A percentile compares a stretch with the other conserved stretches of the same genome.
Conservation (phyloP, 2,329 filamentous ascomycete genomes). For the Phyllosticta citriasiana region DNA sequence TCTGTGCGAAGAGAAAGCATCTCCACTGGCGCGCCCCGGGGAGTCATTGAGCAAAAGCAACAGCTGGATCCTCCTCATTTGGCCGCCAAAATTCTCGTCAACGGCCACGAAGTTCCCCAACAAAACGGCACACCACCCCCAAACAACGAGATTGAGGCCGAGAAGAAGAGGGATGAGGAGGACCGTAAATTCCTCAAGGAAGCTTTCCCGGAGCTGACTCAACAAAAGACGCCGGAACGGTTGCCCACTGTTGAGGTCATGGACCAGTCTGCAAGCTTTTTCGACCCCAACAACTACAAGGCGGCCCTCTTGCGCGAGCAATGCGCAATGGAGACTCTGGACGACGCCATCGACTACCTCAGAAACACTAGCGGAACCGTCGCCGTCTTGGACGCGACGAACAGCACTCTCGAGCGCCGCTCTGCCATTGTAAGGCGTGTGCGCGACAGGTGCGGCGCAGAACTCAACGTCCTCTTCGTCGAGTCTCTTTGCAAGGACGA, state of each 20-base stretch:
- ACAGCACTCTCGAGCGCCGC: conserved; percentile 81
- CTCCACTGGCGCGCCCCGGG: conserved; percentile 13
- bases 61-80: conserved; percentile 21
- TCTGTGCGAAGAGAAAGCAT: conserved; percentile 15
- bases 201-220: conserved; percentile 23
- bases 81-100: conserved; percentile 48
- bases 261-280: conserved; percentile 88
- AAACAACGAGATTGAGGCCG: conserved; percentile 15
- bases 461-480: conserved; percentile 84
- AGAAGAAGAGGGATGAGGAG: conserved; percentile 17
- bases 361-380: conserved; percentile 74
- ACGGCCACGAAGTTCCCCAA: conserved; percentile 39
- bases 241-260: conserved; percentile 42
- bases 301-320: conserved; percentile 47
- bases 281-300: conserved; percentile 29
- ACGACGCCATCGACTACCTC: conserved; percentile 87
- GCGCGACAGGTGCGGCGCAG: conserved; percentile 69
- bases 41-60: conserved; percentile 16
- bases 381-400: conserved; percentile 93
- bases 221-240: conserved; percentile 13
- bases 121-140: conserved; percentile 23
- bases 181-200: conserved; percentile 20
- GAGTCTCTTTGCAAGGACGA: conserved; percentile 88
- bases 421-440: conserved; percentile 77
- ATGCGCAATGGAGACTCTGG: conserved; percentile 81